Conservation (phyloP, 129 eudicot genomes). For the Heracleum sosnowskyi region DNA sequence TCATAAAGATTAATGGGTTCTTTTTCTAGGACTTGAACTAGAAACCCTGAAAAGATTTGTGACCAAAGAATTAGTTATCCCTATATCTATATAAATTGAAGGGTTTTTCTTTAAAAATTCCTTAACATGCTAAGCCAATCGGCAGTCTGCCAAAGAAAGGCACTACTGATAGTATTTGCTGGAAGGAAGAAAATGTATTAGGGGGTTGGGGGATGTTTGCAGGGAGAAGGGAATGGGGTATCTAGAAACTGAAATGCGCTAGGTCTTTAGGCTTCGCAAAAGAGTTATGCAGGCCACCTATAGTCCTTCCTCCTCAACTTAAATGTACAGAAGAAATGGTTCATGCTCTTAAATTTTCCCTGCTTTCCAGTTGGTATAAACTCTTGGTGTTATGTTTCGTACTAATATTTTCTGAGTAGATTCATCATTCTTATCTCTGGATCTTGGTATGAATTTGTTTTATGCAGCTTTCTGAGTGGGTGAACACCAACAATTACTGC, state of each 20-base stretch:
- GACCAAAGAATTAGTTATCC: neutral
- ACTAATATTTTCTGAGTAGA: neutral
- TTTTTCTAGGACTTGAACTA: neutral
- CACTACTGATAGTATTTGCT: neutral
- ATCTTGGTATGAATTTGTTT: neutral
- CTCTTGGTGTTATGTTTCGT: neutral
- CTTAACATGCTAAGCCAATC: neutral
- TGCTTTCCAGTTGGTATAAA: neutral
- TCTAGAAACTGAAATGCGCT: neutral
- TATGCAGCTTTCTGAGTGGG: slow-evolving; percentile 41
- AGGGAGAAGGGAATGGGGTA: neutral
- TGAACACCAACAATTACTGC: slow-evolving; percentile 19
- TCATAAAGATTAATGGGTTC: neutral
- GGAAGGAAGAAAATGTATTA: neutral
- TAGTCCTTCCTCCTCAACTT: neutral
- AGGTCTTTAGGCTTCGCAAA: neutral
- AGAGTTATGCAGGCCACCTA: neutral
- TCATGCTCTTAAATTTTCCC: neutral
- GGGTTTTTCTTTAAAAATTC: too few species aligned
- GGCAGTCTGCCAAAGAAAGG: too few species aligned
- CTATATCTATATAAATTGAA: neutral
- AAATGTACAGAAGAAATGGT: neutral
- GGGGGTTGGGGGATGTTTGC: neutral
- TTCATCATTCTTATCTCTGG: neutral
- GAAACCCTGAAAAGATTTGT: neutral